Evolutionary conservation across 805 yeast species (phyloP), one percentile per base, ranked within the genome.

Genomic region (Metschnikowia koreensis): DNA sequence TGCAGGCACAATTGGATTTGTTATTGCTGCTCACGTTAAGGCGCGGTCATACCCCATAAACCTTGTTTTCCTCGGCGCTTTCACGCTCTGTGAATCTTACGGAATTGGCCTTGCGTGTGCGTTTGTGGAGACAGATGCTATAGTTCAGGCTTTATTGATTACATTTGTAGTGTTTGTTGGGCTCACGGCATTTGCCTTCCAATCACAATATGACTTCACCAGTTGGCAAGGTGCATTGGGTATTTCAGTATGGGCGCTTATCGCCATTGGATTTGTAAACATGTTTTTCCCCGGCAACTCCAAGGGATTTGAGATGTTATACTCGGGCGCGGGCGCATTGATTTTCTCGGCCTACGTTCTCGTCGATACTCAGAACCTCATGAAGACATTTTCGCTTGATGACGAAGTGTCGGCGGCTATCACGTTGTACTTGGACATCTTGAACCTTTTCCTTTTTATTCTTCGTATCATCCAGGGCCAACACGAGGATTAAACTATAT

Each of bases 381-480:
- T 90, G 82, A 83, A 86, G 63, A 83, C 81, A 51, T 82, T 76
- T 59, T 86, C 84, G 61, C 84, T 90, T 41, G 97, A 90, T 59
- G 96, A 91, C 59, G 96, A 89, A 62, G 79, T 90, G n/a, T 79
- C 82, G 38, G 93, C 96, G 47, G 82, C 93, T 13, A 82, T 91
- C 64, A 72, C 81, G 59, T 76, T 91, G 55, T 90, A 91, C 66
- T 77, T 90, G 74, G 97, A 90, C 66, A 81, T 89, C 44, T 75
- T 91, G 69, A 90, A 90, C 69, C 76, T 90, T 69, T 91, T 90
- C 73, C 66, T 90, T 57, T 83, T 81, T 68, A 83, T 91, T 54
- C 77, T 90, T 65, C 76, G 96, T 55, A 78, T 89, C 39, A 70
- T 89, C 59, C 56, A 47, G 41, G 47, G 36, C 53, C 41, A 48